Evolutionary conservation across 805 yeast genomes (phyloP).

Genomic region (Candida ulmi): DNA sequence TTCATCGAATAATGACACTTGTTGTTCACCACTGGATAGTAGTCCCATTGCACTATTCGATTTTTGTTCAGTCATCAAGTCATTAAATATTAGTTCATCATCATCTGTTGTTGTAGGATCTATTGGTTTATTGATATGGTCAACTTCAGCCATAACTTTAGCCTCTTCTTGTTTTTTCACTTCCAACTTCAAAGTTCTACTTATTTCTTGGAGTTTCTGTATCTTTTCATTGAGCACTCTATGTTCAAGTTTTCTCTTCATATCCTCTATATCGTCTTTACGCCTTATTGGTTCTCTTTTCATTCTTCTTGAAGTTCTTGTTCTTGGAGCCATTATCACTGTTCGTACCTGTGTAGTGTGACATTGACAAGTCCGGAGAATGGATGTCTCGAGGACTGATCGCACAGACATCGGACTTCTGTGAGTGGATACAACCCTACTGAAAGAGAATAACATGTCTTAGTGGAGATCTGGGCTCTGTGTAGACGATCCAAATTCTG

Average conservation of each 20-base stretch:
- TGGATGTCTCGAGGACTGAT: neutral
- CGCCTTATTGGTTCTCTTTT: neutral
- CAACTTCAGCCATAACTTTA: constrained; percentile 10
- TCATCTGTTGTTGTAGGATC: constrained; percentile 11
- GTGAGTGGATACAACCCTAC: neutral
- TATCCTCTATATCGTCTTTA: neutral
- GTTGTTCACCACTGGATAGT: neutral
- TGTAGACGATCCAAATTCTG: no score
- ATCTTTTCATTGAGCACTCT: constrained; percentile 12
- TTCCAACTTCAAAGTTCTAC: constrained; percentile 10
- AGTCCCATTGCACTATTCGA: neutral
- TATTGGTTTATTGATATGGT: constrained; percentile 6
- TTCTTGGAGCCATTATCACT: neutral
- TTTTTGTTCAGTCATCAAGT: constrained; percentile 4
- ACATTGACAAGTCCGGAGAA: neutral
- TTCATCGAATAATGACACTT: constrained; percentile 14
- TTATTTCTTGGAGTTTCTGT: constrained; percentile 13
- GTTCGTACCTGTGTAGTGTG: neutral
- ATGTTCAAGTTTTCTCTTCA: neutral
- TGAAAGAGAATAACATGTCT: neutral
- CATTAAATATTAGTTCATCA: constrained; percentile 16
- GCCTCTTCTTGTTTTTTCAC: constrained; percentile 12
- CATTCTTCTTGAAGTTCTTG: neutral
- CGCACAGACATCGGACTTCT: no score
- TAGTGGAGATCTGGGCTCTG: neutral